A percentile compares a stretch with the other conserved stretches of the same genome.
Conservation (phyloP, 495 filamentous ascomycete genomes). For the Talaromyces ruber region DNA sequence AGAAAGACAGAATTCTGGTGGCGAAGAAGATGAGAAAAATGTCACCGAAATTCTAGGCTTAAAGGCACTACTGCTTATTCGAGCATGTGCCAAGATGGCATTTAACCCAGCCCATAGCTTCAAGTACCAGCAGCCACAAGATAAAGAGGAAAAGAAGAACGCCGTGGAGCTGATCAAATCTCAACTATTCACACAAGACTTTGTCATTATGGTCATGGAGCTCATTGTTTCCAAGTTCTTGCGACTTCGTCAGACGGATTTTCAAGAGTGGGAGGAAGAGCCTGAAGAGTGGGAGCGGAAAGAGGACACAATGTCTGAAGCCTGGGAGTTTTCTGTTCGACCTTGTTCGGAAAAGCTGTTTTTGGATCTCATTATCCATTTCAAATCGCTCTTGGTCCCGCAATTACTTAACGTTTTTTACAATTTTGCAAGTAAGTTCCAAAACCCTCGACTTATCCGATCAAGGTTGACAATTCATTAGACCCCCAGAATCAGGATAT, state of each 20-base stretch:
- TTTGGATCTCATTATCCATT: constrained; percentile 80
- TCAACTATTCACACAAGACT: constrained; percentile 62
- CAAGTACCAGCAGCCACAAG: constrained; percentile 62
- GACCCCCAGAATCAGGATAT: constrained; percentile 56
- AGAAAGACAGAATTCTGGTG: not conserved
- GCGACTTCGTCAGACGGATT: constrained; percentile 73
- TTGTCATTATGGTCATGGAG: constrained; percentile 72
- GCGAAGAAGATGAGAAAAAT: constrained; percentile 41
- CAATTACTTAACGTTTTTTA: constrained; percentile 75
- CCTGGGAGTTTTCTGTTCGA: constrained; percentile 80
- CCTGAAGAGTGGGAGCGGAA: constrained; percentile 87
- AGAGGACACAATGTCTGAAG: constrained; percentile 70
- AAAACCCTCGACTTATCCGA: not conserved
- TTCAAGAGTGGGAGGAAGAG: constrained; percentile 84
- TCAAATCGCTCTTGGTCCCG: constrained; percentile 65
- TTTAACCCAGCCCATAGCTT: constrained; percentile 74
- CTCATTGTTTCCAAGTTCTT: constrained; percentile 81
- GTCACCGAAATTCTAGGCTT: constrained; percentile 69
- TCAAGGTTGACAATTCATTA: constrained; percentile 15
- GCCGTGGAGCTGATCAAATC: constrained; percentile 57
- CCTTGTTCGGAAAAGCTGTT: constrained; percentile 92
- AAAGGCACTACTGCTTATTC: constrained; percentile 72
- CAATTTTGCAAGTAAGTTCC: constrained; percentile 52
- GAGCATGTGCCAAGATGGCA: constrained; percentile 74
- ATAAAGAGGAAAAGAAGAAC: constrained; percentile 59